Base-by-base conservation (phyloP, 768 basidiomycete genomes). In the Tricholoma flavovirens region DNA sequence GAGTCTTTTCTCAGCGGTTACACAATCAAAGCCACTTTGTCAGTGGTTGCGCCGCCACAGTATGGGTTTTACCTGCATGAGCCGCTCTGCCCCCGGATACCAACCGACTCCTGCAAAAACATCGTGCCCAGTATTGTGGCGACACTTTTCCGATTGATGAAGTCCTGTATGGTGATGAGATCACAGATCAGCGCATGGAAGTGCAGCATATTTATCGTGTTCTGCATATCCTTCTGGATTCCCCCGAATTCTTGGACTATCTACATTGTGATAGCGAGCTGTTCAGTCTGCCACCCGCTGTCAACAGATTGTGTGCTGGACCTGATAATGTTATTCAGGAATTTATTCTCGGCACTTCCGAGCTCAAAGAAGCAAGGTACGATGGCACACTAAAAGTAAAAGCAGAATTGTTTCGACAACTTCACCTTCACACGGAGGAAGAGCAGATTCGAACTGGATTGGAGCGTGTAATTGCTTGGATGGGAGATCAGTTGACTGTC, bases 401-500 rank as follows among this genome's bases (percentile, higher is more conserved):
- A 35, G 40, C 40, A 19, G 19, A 42, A 7, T 19, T 42, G 5
- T 42, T 42, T 8, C 43, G 35, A 0, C 74, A 75, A 56, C 59
- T 73, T 19, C 56, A 60, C 0, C 48, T 60, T 24, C 49, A 64
- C 33, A 60, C 51, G 10, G 30, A 55, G 4, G 64, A 64, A 0
- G 59, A 73, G 33, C 51, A 58, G 49, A 64, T 64, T 57, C 55
- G 61, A 22, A 22, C 66, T 17, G 62, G 53, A 9, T 32, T 62
- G 4, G 54, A 71, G 14, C 45, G 56, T 4, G 32, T 76, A 0
- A 55, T 78, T 6, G 57, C 62, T 1, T 74, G 71, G 67, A 43
- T 68, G 15, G 70, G 73, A 6, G 72, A 75, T 60, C 70, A 75
- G 56, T 64, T 80, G 14, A 80, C 74, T 0, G 63, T 70, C 0